Evolutionary conservation across 2,329 filamentous ascomycete species (phyloP), one percentile per base, ranked within the genome.

Genomic region (Drechslerella stenobrocha): DNA sequence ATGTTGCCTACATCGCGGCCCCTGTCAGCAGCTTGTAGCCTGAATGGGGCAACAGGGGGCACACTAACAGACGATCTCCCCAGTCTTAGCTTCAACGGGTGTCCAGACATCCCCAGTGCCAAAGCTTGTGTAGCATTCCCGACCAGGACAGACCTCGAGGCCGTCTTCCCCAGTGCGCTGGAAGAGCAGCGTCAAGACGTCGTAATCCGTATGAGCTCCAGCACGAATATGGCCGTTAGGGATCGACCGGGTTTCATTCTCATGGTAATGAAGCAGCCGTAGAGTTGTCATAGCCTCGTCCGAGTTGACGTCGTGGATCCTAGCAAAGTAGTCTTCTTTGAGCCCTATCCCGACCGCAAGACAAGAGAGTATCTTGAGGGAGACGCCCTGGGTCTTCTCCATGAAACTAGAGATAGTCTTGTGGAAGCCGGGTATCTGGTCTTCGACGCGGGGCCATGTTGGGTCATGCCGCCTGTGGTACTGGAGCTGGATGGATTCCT

Each of bases 201-300:
- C 83, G 82, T 83, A 87, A 73, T 86, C 84, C 0, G 82, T 81
- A 73, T 87, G 84, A 8, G 83, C 81, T 15, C 84, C 84, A 0
- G 84, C 83, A 23, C 84, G 79, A 69, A 72, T 71, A 51, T 67
- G 63, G 40, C 63, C 63, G 15, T 67, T 50, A 9, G 63, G 75
- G 74, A 50, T 74, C 70, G 13, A 76, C 70, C 40, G 76, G 71
- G 74, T 77, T 30, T 80, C 73, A 24, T n/a, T 67, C 2, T 76
- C 77, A 63, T 81, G 82, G 73, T 86, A 86, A 72, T 84, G 82
- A 18, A 87, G 74, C 26, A 84, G 73, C 1, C 82, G 75, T 58
- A 82, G 77, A 2, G 82, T 81, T 0, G 81, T 82, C 74, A 85
- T 82, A 7, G 78, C 79, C 52, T 82, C 79, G 0, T 79, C 76